Base-by-base conservation (phyloP, 305 asterid species). In the Solanum aculeatissimum region DNA sequence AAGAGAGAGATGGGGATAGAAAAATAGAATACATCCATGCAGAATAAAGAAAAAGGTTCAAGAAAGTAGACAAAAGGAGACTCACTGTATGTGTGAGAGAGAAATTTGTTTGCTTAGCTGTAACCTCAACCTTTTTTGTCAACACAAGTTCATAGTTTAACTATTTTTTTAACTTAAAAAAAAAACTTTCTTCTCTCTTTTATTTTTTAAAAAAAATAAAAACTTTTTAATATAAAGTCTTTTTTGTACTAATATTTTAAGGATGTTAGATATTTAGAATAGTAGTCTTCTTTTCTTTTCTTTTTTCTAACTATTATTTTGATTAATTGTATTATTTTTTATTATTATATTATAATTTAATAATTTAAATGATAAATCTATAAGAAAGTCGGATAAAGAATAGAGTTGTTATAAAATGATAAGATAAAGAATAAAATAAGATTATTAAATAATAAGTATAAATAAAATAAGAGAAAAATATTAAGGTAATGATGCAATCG, bases 21-120 rank as follows among this genome's bases (percentile, higher is more conserved):
- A 25, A 49, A 25, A 27, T 11, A 49, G 45, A 29, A 23, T 9
- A 45, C 57, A 53, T 85, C 82, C 87, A 85, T 85, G 87, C 87
- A 81, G 82, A 80, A 81, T 83, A 45, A 19, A 47, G 8, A 80
- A 75, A 78, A 51, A 47, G 65, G 43, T 27, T 23, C 3, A 77
- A 29, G 7, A 18, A 78, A 51, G 11, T 4, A 18, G 32, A 78
- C 83, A 53, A 78, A 53, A 78, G 15, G 6, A 15, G 75, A 68
- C 49, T 35, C 47, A 35, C 27, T 71, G 1, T 47, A 18, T 75
- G 12, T 66, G 40, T 49, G 71, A 4, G 66, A 1, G 23, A 6
- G 66, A 32, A 15, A 68, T 16, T 70, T 53, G 32, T 11, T 65
- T 53, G 47, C 83, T 53, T 40, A 78, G 66, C 83, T 77, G 82